A percentile compares a stretch with the other conserved stretches of the same genome.
phyloP scores from a whole-genome alignment of 2,329 filamentous ascomycete genomes.

The Alternaria gansuensis region DNA sequence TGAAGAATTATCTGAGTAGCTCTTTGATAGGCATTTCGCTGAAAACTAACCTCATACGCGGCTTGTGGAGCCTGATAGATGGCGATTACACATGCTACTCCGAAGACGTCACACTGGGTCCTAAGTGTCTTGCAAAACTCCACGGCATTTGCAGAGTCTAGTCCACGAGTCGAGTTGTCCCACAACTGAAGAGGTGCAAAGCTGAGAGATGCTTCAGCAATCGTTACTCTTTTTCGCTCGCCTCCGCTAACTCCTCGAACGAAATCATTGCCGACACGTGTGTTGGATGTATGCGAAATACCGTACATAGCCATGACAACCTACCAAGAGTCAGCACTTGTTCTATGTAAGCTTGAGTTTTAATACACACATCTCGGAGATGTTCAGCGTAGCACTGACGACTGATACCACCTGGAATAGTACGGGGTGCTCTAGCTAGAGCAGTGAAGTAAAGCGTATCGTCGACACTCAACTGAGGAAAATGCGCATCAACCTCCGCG shows the following conservation, averaged over 20 bases:
- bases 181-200: conserved; percentile 69
- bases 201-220: conserved; percentile 53
- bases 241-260: conserved; percentile 75
- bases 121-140: conserved; percentile 68
- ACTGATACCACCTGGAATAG: conserved; percentile 66
- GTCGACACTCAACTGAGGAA: conserved; percentile 76
- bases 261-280: conserved; percentile 74
- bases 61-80: conserved; percentile 61
- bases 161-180: conserved; percentile 76
- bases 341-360: background rate
- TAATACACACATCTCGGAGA: conserved; percentile 61
- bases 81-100: conserved; percentile 51
- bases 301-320: conserved; percentile 79
- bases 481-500: conserved; percentile 81
- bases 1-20: background rate
- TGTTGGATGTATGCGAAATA: conserved; percentile 74
- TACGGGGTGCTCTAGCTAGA: conserved; percentile 63
- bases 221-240: conserved; percentile 58
- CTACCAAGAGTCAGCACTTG: conserved; percentile 17
- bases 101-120: conserved; percentile 66
- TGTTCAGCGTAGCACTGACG: conserved; percentile 66
- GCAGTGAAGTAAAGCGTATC: conserved; percentile 82
- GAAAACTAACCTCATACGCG: conserved; percentile 64
- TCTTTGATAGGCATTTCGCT: conserved; percentile 37
- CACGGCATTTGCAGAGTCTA: conserved; percentile 74